phyloP scores from a whole-genome alignment of 2,329 filamentous ascomycete species.

The Penicillium digitatum region DNA sequence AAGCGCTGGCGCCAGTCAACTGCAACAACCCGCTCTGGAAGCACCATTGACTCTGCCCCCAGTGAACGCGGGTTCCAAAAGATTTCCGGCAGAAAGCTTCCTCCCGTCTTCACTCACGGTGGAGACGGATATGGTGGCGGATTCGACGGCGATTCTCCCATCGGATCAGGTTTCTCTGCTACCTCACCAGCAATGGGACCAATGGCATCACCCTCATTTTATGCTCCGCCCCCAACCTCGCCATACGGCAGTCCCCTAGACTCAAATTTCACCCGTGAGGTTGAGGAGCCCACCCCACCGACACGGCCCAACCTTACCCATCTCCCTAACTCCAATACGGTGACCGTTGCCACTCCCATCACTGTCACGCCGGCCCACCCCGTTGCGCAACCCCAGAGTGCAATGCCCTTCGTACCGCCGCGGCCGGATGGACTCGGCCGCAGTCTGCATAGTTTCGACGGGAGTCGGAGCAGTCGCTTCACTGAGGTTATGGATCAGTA shows the following conservation, averaged over 20 bases:
- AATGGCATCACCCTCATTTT: slow-evolving; percentile 19
- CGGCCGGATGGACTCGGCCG: slow-evolving; percentile 42
- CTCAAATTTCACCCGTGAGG: slow-evolving; percentile 31
- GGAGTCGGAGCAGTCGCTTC: slow-evolving; percentile 46
- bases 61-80: slow-evolving; percentile 50
- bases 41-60: slow-evolving; percentile 31
- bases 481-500: slow-evolving; percentile 36
- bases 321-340: slow-evolving; percentile 40
- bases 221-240: slow-evolving; percentile 28
- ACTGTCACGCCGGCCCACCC: slow-evolving; percentile 27
- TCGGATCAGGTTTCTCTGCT: slow-evolving; percentile 23
- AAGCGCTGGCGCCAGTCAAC: slow-evolving; percentile 41
- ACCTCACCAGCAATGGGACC: slow-evolving; percentile 25
- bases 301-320: slow-evolving; percentile 44
- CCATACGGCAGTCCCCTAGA: slow-evolving; percentile 33
- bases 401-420: slow-evolving; percentile 24
- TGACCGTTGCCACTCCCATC: slow-evolving; percentile 25
- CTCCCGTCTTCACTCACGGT: slow-evolving; percentile 45
- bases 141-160: slow-evolving; percentile 32
- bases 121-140: slow-evolving; percentile 46
- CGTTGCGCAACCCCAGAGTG: slow-evolving; percentile 26
- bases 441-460: slow-evolving; percentile 41
- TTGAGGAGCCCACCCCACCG: slow-evolving; percentile 31
- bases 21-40: slow-evolving; percentile 34
- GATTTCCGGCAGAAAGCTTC: slow-evolving; percentile 48